Evolutionary conservation across 495 filamentous ascomycete genomes (phyloP).

Genomic region (Astrocystis sublimbata): DNA sequence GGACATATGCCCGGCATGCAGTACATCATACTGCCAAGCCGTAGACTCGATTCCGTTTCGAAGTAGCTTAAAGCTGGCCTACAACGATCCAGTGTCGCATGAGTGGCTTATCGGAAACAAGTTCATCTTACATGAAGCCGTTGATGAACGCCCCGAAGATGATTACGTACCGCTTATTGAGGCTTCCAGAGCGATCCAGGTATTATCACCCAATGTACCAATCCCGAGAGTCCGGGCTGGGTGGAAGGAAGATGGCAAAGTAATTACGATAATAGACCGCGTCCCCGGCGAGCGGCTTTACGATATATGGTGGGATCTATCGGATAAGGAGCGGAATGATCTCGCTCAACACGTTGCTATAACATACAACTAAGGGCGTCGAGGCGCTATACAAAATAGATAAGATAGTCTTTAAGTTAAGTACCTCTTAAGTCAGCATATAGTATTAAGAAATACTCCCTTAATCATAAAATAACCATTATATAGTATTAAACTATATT

Average conservation of each 20-base stretch:
- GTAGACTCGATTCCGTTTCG: constrained; percentile 29
- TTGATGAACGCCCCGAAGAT: constrained; percentile 21
- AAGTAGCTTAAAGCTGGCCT: constrained; percentile 23
- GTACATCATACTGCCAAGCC: constrained; percentile 27
- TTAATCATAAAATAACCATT: too few species aligned
- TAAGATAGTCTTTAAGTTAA: too few species aligned
- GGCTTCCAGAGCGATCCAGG: constrained; percentile 14
- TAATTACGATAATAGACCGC: constrained; percentile 25
- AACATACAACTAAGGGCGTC: too few species aligned
- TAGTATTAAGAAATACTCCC: too few species aligned
- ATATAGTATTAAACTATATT: too few species aligned
- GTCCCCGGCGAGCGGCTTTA: constrained; percentile 24
- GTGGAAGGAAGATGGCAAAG: constrained; percentile 28
- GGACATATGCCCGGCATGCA: constrained; percentile 30
- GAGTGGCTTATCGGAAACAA: constrained; percentile 30
- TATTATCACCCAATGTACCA: constrained; percentile 20
- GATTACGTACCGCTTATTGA: constrained; percentile 19
- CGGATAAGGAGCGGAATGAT: constrained; percentile 12
- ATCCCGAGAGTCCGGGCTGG: constrained; percentile 26
- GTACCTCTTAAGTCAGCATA: too few species aligned
- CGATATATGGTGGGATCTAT: constrained; percentile 31
- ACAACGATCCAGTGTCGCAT: constrained; percentile 28
- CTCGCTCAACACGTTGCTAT: constrained; percentile 26
- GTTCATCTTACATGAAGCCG: constrained; percentile 25
- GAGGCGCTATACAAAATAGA: too few species aligned